These are phyloP conservation scores for Ottelia alismoides DNA, from an alignment of 106 monocot species.

Conservation along the genomic window DNA sequence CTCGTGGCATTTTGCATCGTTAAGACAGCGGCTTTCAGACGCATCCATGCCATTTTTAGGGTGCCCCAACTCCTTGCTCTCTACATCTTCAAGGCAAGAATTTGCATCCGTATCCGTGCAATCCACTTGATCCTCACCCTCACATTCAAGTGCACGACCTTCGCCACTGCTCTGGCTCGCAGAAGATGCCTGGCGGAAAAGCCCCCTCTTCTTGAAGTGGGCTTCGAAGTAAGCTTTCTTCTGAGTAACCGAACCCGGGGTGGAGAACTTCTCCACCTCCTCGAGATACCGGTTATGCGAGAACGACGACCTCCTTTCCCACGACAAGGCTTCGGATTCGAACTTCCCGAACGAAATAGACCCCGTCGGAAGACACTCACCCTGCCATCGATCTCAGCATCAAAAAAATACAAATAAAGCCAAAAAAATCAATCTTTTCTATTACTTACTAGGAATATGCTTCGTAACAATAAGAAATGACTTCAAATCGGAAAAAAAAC, in stretches of 20 bases:
- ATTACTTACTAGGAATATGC: too few relatives aligned
- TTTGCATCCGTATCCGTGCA: constrained; percentile 15
- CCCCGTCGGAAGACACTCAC: constrained; percentile 31
- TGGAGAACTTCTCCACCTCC: constrained; percentile 73
- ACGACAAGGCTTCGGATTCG: constrained; percentile 54
- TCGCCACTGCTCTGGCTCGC: constrained; percentile 15
- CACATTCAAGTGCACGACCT: constrained; percentile 15
- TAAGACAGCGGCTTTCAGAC: constrained; percentile 8
- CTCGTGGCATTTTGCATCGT: constrained; percentile 2
- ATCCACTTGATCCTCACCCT: constrained; percentile 3
- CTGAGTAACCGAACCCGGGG: constrained; percentile 69
- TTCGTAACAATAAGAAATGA: background rate
- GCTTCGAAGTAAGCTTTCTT: constrained; percentile 86
- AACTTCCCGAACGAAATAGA: constrained; percentile 84
- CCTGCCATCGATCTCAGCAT: constrained; percentile 13
- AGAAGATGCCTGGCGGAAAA: constrained; percentile 21
- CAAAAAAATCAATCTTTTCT: too few relatives aligned
- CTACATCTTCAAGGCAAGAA: constrained; percentile 6
- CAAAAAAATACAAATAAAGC: background rate
- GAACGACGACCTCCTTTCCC: constrained; percentile 81
- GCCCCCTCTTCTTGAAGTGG: constrained; percentile 62
- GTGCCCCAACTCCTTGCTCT: too few relatives aligned
- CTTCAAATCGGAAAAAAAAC: background rate
- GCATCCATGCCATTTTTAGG: too few relatives aligned
- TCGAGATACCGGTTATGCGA: constrained; percentile 71